phyloP scores from a whole-genome alignment of 345 rosid species.

The Citrus sinensis region DVS_A1.0 CM039169.1:28500501-28501000 shows the following conservation, averaged over 20 bases:
- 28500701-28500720: neutral
- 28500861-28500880: constrained; percentile 98
- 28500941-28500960: neutral
- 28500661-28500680: constrained; percentile 40
- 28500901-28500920: constrained; percentile 80
- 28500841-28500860: constrained; percentile 78
- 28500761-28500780: neutral
- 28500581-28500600: constrained; percentile 49
- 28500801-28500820: neutral
- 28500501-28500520: constrained; percentile 44
- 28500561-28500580: constrained; percentile 37
- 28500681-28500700: neutral
- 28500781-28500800: neutral
- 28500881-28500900: constrained; percentile 95
- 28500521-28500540: constrained; percentile 21
- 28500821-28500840: constrained; percentile 4
- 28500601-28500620: constrained; percentile 82
- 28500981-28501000: neutral
- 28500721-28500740: neutral
- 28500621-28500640: constrained; percentile 89
- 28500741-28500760: neutral
- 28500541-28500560: neutral
- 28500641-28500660: constrained; percentile 92
- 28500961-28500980: neutral
- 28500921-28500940: constrained; percentile 48